phyloP scores from a whole-genome alignment of 2,329 filamentous ascomycete species.

The Dryadomyces sulphureus region DNA sequence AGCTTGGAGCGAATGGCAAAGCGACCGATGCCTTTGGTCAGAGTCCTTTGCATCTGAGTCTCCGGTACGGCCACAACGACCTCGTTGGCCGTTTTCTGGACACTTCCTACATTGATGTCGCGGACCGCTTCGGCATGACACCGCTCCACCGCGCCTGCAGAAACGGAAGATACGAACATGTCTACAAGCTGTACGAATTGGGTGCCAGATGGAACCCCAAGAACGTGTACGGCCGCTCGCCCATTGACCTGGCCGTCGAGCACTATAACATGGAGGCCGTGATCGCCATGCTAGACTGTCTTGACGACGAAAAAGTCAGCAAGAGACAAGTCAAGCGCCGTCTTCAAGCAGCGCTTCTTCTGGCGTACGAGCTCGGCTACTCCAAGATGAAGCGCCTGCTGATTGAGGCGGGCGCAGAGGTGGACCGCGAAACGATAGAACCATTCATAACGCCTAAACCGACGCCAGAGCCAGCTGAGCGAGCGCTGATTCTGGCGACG shows the following conservation, averaged over 20 bases:
- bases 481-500: too few relatives aligned
- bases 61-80: background rate
- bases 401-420: background rate
- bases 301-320: background rate
- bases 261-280: background rate
- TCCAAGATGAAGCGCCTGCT: background rate
- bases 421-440: background rate
- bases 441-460: background rate
- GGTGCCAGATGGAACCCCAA: background rate
- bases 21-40: background rate
- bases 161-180: background rate
- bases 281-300: background rate
- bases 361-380: background rate
- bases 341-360: background rate
- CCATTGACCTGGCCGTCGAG: background rate
- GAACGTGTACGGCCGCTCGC: background rate
- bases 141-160: background rate
- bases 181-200: background rate
- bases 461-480: background rate
- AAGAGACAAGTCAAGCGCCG: background rate
- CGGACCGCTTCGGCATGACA: background rate
- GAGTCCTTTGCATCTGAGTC: background rate
- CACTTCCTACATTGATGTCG: background rate
- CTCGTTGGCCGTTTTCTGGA: background rate
- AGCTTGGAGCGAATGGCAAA: background rate